Evolutionary conservation across 2,329 filamentous ascomycete species (phyloP), one percentile per base, ranked within the genome.

Genomic region (Arthrobotrys musiformis): DNA sequence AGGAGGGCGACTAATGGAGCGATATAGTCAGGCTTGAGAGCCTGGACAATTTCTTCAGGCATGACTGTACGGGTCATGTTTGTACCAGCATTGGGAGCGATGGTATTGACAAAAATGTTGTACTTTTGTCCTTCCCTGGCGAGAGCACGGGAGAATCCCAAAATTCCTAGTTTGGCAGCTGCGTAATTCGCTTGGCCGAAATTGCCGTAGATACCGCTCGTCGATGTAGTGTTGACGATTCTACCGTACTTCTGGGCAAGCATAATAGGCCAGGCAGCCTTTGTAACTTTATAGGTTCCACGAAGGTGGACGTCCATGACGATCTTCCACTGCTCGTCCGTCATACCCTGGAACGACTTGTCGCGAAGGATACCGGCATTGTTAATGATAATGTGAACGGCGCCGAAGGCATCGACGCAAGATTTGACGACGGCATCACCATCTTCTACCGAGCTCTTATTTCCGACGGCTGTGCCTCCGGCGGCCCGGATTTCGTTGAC

Each of bases 111-210:
- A 82, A 90, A 93, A 84, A 99, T 98, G 87, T 97, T 97, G 88
- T 99, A 93, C 87, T 98, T 98, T 82, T 89, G 88, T 81, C 95
- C 95, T 86, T 99, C 95, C 60, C 95, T 88, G 62, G 95, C 95
- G 68, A 99, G 89, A 61, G 95, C 93, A 81, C 93, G 92, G 44
- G 94, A 97, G 87, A 99, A 93, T 78, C 95, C 95, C 46, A 99
- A 90, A 80, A 99, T 98, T 85, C 93, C 95, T 80, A 89, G 88
- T 90, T 95, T 95, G 72, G 92, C 92, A 74, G 94, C 93, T 79
- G 95, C 89, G 84, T 99, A 99, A 88, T 99, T 99, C 82, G 94
- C 93, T 85, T 99, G 95, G 79, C 95, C 95, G 83, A 99, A 99
- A 88, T 97, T 99, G 81, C 95, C 95, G 84, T 99, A 99, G 84